A percentile compares a stretch with the other conserved stretches of the same genome.
Evolutionary conservation across 208 protist species (phyloP).

Genomic region (Dictyostelium gargantuum): DNA sequence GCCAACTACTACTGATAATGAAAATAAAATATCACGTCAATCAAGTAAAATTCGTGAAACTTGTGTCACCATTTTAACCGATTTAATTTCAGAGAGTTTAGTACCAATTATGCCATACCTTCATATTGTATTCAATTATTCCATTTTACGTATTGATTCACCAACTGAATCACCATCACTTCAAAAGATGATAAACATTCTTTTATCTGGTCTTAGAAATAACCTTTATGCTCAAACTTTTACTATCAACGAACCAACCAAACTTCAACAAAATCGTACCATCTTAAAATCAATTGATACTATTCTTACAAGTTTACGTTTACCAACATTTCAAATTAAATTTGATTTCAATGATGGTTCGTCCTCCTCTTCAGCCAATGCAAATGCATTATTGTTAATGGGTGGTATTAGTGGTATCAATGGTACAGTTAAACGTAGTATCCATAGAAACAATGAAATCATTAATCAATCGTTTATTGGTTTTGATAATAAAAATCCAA

Average conservation of each 20-base stretch:
- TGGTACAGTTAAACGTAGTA: background rate
- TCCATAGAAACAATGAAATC: background rate
- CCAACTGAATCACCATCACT: background rate
- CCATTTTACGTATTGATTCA: constrained; percentile 9
- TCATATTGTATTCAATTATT: constrained; percentile 56
- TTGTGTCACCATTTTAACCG: constrained; percentile 16
- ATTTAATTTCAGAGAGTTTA: constrained; percentile 8
- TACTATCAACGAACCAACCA: background rate
- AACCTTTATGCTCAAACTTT: constrained; percentile 39
- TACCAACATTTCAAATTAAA: constrained; percentile 64
- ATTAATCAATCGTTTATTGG: background rate
- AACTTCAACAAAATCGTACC: background rate
- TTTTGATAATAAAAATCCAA: background rate
- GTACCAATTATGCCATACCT: constrained; percentile 25
- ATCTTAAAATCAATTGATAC: constrained; percentile 41
- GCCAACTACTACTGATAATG: background rate
- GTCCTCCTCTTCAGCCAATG: background rate
- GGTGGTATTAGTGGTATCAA: background rate
- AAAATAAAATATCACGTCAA: background rate
- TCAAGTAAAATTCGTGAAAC: constrained; percentile 3
- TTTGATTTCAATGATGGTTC: constrained; percentile 23
- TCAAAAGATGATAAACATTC: constrained; percentile 25
- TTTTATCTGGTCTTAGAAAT: constrained; percentile 4
- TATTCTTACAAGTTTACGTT: constrained; percentile 8
- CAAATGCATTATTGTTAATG: background rate